Evolutionary conservation across 2,329 filamentous ascomycete species (phyloP).

Genomic region (Alternaria solani): DNA sequence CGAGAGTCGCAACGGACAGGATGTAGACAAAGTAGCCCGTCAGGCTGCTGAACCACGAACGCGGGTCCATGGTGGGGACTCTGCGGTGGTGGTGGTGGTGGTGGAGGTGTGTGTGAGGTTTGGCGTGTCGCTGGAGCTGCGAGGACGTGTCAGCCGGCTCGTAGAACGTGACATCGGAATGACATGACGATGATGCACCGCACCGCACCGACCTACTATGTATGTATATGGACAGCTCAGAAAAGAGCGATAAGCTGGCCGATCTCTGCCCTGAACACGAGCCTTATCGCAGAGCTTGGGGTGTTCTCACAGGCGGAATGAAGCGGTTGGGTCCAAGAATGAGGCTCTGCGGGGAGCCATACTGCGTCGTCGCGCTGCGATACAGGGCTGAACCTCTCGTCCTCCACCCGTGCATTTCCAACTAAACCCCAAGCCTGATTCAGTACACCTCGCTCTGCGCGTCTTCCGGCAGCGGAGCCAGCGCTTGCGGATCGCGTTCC

Average conservation of each 20-base stretch:
- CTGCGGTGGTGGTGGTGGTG: constrained; percentile 21
- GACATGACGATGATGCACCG: constrained; percentile 21
- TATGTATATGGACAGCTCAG: constrained; percentile 13
- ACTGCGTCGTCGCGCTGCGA: constrained; percentile 1
- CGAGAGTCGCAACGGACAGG: constrained; percentile 79
- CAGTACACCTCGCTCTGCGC: neutral
- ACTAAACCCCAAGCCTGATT: neutral
- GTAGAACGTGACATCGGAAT: constrained; percentile 18
- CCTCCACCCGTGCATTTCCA: neutral
- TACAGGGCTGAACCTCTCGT: neutral
- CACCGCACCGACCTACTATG: neutral
- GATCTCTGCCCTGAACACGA: neutral
- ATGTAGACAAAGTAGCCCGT: constrained; percentile 81
- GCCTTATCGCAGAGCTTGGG: neutral
- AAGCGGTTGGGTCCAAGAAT: neutral
- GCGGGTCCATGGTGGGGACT: constrained; percentile 46
- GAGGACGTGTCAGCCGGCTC: constrained; percentile 14
- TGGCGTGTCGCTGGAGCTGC: neutral
- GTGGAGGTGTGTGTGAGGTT: constrained; percentile 1
- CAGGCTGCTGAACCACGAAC: constrained; percentile 57
- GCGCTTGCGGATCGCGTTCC: neutral
- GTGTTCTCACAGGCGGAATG: neutral
- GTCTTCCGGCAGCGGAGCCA: neutral
- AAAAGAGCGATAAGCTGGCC: neutral
- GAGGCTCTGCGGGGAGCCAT: constrained; percentile 16